A percentile compares a stretch with the other conserved stretches of the same genome.
phyloP scores from a whole-genome alignment of 2,329 filamentous ascomycete genomes.

The Epichloe sibirici region DNA sequence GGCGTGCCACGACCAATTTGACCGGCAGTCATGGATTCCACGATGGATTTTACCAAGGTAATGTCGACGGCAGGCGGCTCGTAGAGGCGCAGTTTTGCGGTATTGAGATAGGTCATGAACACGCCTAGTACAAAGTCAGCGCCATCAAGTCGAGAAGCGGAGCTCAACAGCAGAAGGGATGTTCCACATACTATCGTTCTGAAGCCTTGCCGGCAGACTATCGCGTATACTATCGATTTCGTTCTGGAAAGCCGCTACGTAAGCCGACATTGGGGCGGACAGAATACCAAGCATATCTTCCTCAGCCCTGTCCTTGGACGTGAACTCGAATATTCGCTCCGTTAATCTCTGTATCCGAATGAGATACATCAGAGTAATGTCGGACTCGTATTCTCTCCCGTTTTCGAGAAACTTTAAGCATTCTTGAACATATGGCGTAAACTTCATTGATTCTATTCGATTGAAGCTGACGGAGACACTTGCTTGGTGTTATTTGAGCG shows the following conservation, averaged over 20 bases:
- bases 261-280: conserved; percentile 30
- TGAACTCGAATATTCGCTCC: conserved; percentile 34
- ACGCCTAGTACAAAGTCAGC: neutral
- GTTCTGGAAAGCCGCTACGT: conserved; percentile 31
- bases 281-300: conserved; percentile 23
- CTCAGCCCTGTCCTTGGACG: conserved; percentile 20
- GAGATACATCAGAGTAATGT: conserved; percentile 32
- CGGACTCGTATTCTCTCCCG: conserved; percentile 31
- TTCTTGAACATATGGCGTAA: conserved; percentile 38
- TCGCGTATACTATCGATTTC: conserved; percentile 31
- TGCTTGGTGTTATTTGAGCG: conserved; percentile 9
- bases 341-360: conserved; percentile 37
- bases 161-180: neutral
- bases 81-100: conserved; percentile 31
- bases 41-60: conserved; percentile 27
- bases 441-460: conserved; percentile 36
- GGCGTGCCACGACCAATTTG: conserved; percentile 27
- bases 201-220: conserved; percentile 23
- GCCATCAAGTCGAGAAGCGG: neutral
- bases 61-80: conserved; percentile 34
- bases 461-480: conserved; percentile 29
- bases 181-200: conserved; percentile 25
- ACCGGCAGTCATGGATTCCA: conserved; percentile 28
- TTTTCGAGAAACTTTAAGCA: conserved; percentile 35
- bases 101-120: conserved; percentile 21